Evolutionary conservation across 306 rosid species (phyloP).

Genomic region (Leucaena leucocephala): DNA sequence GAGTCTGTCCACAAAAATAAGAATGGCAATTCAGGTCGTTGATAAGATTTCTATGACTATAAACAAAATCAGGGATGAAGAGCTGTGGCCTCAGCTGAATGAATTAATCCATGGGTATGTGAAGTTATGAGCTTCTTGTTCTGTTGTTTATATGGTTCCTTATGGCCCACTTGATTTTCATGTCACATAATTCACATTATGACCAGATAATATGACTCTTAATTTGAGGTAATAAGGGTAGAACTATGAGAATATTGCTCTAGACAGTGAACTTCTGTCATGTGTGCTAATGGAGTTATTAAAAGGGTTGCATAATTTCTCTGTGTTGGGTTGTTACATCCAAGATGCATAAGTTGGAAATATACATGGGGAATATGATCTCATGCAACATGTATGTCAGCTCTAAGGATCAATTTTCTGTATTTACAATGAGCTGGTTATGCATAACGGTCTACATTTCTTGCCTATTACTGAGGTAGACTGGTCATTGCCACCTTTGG

Average conservation of each 20-base stretch:
- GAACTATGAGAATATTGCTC: background rate
- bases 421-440: background rate
- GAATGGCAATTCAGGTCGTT: constrained; percentile 92
- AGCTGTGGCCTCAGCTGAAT: constrained; percentile 86
- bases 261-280: background rate
- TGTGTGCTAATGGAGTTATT: constrained; percentile 1
- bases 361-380: too few relatives aligned
- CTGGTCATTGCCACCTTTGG: constrained; percentile 19
- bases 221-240: background rate
- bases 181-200: background rate
- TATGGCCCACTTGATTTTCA: background rate
- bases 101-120: constrained; percentile 72
- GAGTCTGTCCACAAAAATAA: constrained; percentile 84
- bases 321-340: background rate
- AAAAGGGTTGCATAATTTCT: background rate
- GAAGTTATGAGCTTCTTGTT: background rate
- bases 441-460: background rate
- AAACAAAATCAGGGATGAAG: constrained; percentile 91
- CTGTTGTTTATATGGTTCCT: background rate
- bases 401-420: background rate
- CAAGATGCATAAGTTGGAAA: background rate
- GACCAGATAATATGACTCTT: background rate
- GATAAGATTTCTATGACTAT: constrained; percentile 87
- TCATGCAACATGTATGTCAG: background rate
- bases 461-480: background rate